phyloP scores from a whole-genome alignment of 768 basidiomycete species.

The Agaricus blazei region DNA sequence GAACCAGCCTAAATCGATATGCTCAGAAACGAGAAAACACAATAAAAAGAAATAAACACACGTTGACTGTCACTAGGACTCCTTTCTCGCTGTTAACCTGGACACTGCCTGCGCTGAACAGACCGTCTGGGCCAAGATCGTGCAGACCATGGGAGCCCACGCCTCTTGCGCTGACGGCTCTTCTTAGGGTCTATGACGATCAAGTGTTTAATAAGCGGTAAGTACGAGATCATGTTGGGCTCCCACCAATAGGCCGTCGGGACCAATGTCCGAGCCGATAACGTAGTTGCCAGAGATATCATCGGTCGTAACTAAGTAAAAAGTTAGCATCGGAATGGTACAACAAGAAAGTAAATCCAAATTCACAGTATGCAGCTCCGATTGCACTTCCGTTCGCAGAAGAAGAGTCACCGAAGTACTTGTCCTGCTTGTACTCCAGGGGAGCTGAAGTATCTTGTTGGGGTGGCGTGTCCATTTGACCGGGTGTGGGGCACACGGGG shows the following conservation, averaged over 20 bases:
- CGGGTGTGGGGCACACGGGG: neutral
- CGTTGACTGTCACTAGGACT: conserved; percentile 33
- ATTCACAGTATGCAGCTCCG: conserved; percentile 26
- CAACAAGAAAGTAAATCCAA: neutral
- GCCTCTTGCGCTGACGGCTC: conserved; percentile 27
- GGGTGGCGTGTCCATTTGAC: too few relatives aligned
- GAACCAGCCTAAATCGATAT: conserved; percentile 36
- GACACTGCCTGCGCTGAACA: conserved; percentile 38
- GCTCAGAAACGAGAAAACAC: neutral
- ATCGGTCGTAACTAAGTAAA: conserved; percentile 42
- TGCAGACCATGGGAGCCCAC: conserved; percentile 29
- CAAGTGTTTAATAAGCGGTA: neutral
- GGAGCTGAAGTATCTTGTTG: too few relatives aligned
- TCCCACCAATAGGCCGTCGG: conserved; percentile 37
- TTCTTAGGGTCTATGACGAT: conserved; percentile 23
- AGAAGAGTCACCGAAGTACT: too few relatives aligned
- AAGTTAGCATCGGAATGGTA: neutral
- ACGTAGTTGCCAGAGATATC: conserved; percentile 40
- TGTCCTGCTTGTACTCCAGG: too few relatives aligned
- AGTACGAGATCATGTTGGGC: conserved; percentile 7
- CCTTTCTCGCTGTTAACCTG: conserved; percentile 28
- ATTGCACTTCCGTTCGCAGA: conserved; percentile 10
- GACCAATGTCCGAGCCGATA: conserved; percentile 35
- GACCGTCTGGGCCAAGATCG: conserved; percentile 29
- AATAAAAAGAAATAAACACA: conserved; percentile 12